Base-by-base conservation (phyloP, 305 asterid species). In the Fraxinus angustifolia region DNA sequence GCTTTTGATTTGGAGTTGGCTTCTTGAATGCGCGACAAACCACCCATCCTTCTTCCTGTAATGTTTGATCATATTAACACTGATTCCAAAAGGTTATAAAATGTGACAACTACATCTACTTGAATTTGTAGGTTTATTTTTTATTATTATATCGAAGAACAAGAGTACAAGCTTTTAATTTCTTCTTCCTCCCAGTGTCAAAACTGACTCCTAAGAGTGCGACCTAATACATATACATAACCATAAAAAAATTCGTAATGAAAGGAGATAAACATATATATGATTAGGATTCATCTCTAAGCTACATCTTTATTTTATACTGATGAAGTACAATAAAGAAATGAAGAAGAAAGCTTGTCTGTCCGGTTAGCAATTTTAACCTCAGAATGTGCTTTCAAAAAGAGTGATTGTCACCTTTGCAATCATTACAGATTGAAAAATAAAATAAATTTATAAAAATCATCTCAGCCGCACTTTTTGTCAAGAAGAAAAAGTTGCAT, bases 11-110 rank as follows among this genome's bases (percentile, higher is more conserved):
- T 16, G 98, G 98, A 84, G 81, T 86, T 40, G 97, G 97, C 81
- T 94, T 94, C 90, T 89, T 94, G 90, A 94, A 93, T 16, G 98
- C 98, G 33, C 97, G 86, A n/a, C 98, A 93, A 78, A 94, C 97
- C 0, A 91, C 98, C 98, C 97, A 94, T 84, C 98, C 98, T 90
- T 92, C 98, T 87, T 94, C 98, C 98, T 92, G 86, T 42, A 78
- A 7, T 42, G 70, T 60, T 60, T 19, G 30, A 17, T 60, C 70
- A 60, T 60, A 10, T 60, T 21, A 60, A 21, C 12, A 19, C 5
- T 58, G 28, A 17, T 60, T 60, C 12, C 70, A 21, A 7, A 60
- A 21, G 12, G 33, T 23, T 21, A 60, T 16, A 3, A n/a, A 16
- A 48, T 48, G 60, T 48, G 8, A 23, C 26, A 23, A 23, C 26